These are phyloP conservation scores for Boletus subcaerulescens DNA, from an alignment of 768 basidiomycete genomes.

Conservation along the genomic window DNA sequence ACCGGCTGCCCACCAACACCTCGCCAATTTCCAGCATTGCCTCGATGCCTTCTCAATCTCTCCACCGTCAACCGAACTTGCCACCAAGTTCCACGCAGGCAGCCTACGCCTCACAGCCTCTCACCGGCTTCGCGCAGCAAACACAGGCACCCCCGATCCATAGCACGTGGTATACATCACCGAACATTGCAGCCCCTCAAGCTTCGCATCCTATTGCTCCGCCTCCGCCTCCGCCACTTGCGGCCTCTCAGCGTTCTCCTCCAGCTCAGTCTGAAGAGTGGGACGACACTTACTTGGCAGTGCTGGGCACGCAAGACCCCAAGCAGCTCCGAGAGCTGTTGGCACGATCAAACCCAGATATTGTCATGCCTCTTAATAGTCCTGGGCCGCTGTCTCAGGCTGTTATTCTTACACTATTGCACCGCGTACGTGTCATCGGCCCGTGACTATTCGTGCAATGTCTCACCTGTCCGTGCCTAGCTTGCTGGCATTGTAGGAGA, in stretches of 20 bases:
- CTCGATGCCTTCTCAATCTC: conserved; percentile 37
- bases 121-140: conserved; percentile 29
- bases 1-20: conserved; percentile 35
- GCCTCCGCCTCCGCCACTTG: conserved; percentile 45
- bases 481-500: conserved; percentile 74
- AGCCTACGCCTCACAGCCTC: conserved; percentile 32
- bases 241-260: conserved; percentile 46
- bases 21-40: conserved; percentile 33
- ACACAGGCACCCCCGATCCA: conserved; percentile 32
- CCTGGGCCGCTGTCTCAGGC: conserved; percentile 75
- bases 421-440: conserved; percentile 54
- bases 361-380: conserved; percentile 75
- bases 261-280: conserved; percentile 70
- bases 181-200: conserved; percentile 73
- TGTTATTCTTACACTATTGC: conserved; percentile 78
- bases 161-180: conserved; percentile 53
- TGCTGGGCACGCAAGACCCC: conserved; percentile 71
- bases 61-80: conserved; percentile 34
- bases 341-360: conserved; percentile 69
- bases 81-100: conserved; percentile 37
- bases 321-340: conserved; percentile 73
- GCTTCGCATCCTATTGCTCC: conserved; percentile 77
- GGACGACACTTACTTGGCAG: conserved; percentile 79
- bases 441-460: not conserved
- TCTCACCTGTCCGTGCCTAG: conserved; percentile 36